Base-by-base conservation (phyloP, 305 asterid genomes). In the Fraxinus latifolia region DNA sequence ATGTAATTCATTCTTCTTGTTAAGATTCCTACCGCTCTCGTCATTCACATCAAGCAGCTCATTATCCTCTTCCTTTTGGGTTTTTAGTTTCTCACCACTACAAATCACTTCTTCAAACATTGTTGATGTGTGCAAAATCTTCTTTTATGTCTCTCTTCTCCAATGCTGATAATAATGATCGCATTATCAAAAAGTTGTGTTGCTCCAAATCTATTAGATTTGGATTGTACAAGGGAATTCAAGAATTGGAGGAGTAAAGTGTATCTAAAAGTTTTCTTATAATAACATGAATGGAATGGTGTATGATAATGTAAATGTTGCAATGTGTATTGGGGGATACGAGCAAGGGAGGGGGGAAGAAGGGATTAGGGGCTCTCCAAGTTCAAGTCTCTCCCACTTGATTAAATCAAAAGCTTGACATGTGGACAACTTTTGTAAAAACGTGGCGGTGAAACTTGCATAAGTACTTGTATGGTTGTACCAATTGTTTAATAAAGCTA, bases 1-100 rank as follows among this genome's bases (percentile, higher is more conserved):
- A 73, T 25, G 5, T 15, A 81, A 72, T 71, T 90, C 89, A 81
- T 87, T 93, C 85, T 88, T 92, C 85, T 84, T 84, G 71, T 78
- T 80, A 34, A 80, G 90, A 79, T 73, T 58, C 77, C n/a, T 75
- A 70, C 85, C 84, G 77, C 77, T 83, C 86, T 19, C 81, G 77
- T 70, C 31, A 65, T 82, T 88, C 68, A 82, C 62, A 83, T 79
- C 60, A 78, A 74, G 86, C 86, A 85, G 79, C 83, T 85, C 90
- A 47, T 84, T 80, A 84, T 87, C 90, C 31, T 23, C 81, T 82
- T 80, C 77, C 37, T 62, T 58, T 58, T 17, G 23, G 23, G 2
- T 19, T 58, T 58, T 58, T 58, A 17, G n/a, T 47, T 14, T 58
- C 68, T 27, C 29, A 58, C 27, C 23, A 19, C 27, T 58, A 58